phyloP scores from a whole-genome alignment of 1,284 basidiomycete species.

The Wolfiporia cocos region DNA sequence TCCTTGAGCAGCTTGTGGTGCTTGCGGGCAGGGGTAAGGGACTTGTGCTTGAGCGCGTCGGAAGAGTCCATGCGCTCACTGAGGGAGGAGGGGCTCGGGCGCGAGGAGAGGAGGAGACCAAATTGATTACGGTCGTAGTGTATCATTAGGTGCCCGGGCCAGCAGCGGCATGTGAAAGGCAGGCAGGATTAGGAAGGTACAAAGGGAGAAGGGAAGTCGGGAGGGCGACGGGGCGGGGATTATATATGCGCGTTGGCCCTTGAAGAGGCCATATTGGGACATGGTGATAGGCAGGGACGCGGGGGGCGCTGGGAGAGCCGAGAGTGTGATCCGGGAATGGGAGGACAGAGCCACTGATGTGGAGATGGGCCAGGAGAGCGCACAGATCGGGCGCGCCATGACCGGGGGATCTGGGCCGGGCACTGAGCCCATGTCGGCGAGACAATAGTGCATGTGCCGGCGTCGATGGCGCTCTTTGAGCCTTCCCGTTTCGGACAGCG shows the following conservation, averaged over 20 bases:
- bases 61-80: conserved; percentile 20
- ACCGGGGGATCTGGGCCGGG: conserved; percentile 7
- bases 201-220: conserved; percentile 22
- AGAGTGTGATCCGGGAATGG: conserved; percentile 35
- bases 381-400: conserved; percentile 10
- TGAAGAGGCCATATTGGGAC: conserved; percentile 10
- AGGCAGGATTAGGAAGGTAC: conserved; percentile 21
- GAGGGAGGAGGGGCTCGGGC: conserved; percentile 18
- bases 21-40: conserved; percentile 71
- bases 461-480: conserved; percentile 12
- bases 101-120: conserved; percentile 17
- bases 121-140: conserved; percentile 22
- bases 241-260: conserved; percentile 19
- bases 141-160: conserved; percentile 20
- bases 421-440: too few relatives aligned
- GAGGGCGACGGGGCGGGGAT: conserved; percentile 20
- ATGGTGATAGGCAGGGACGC: conserved; percentile 11
- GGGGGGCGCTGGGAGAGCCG: conserved; percentile 16
- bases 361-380: conserved; percentile 27
- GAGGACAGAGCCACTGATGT: conserved; percentile 28
- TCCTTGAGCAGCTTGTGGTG: conserved; percentile 80
- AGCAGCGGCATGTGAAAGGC: conserved; percentile 17
- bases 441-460: too few relatives aligned
- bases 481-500: conserved; percentile 16
- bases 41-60: conserved; percentile 22